These are phyloP conservation scores for Lachnellula occidentalis DNA, from an alignment of 2,329 filamentous ascomycete species.

Conservation along the genomic window DNA sequence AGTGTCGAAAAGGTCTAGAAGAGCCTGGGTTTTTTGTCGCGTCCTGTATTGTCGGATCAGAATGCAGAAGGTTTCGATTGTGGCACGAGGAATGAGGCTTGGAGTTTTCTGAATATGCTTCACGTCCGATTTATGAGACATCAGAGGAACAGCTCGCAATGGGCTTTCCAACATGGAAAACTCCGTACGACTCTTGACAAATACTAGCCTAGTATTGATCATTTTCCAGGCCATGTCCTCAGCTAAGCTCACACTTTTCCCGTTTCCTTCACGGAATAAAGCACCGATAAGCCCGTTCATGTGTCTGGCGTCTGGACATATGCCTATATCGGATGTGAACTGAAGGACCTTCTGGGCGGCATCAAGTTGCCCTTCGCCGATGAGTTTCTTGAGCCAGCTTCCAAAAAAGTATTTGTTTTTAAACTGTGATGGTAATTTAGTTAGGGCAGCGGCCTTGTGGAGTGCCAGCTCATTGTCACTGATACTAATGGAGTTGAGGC, in stretches of 20 bases:
- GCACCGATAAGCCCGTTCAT: slow-evolving; percentile 78
- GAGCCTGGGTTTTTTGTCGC: slow-evolving; percentile 50
- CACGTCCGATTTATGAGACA: slow-evolving; percentile 12
- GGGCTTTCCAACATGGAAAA: slow-evolving; percentile 9
- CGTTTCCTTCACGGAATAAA: slow-evolving; percentile 61
- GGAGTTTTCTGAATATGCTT: slow-evolving; percentile 28
- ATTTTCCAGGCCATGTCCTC: slow-evolving; percentile 70
- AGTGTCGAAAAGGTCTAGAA: slow-evolving; percentile 56
- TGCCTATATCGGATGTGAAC: slow-evolving; percentile 65
- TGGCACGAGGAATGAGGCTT: slow-evolving; percentile 52
- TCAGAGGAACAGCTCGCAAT: slow-evolving; percentile 9
- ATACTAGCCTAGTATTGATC: slow-evolving; percentile 62
- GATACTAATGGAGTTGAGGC: slow-evolving; percentile 17
- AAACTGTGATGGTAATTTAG: slow-evolving; percentile 45
- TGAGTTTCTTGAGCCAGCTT: slow-evolving; percentile 82
- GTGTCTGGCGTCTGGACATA: slow-evolving; percentile 66
- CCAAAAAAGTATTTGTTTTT: slow-evolving; percentile 78
- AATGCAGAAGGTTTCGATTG: slow-evolving; percentile 71
- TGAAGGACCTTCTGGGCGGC: slow-evolving; percentile 68
- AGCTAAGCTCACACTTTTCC: slow-evolving; percentile 51
- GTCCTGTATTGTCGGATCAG: slow-evolving; percentile 67
- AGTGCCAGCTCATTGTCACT: slow-evolving; percentile 29
- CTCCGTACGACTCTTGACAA: slow-evolving; percentile 46
- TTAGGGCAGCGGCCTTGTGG: slow-evolving; percentile 30
- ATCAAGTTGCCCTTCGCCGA: slow-evolving; percentile 64